Base-by-base conservation (phyloP, 2,329 filamentous ascomycete species). In the Sclerotiophoma versabilis region DNA sequence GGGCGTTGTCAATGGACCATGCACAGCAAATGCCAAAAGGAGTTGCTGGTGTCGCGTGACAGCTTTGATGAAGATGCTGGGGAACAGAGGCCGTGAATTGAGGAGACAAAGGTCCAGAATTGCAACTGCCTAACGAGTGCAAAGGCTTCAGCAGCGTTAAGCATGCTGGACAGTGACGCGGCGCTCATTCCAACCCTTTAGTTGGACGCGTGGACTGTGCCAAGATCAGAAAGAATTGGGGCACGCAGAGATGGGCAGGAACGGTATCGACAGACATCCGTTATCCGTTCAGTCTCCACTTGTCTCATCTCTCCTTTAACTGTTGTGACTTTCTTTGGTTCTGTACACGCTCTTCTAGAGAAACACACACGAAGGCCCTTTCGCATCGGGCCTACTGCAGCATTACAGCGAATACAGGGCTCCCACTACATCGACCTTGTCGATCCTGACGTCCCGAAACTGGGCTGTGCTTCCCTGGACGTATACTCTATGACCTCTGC, bases 291-390 rank as follows among this genome's bases (percentile, higher is more conserved):
- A 25, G 36, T 11, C 45, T 54, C 51, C 45, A 54, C 51, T 49
- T 41, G 27, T 34, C 17, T 49, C 51, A 49, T 17, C 25, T 54
- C 51, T 49, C 51, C 51, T 54, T 54, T 45, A 45, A 45, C 41
- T 41, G 34, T 15, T 43, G 43, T 25, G 33, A 32, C 44, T 27
- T 39, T 37, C 26, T 29, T 20, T 54, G 32, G 25, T 34, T 25
- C 33, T 26, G 26, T 49, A 30, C 38, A 37, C 33, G 27, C 14
- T 39, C 33, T 38, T 36, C 22, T 25, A 25, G 34, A 15, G 14
- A 49, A 43, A 44, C 27, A 49, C 32, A 41, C 27, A 29, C 42
- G 32, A 41, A 32, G 25, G 34, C 39, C 44, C 32, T 39, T 45
- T 39, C 33, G 27, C 26, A 44, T 33, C 39, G 33, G 45, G 39